Conservation (phyloP, 306 rosid species). For the Hylodesmum podocarpum region DNA sequence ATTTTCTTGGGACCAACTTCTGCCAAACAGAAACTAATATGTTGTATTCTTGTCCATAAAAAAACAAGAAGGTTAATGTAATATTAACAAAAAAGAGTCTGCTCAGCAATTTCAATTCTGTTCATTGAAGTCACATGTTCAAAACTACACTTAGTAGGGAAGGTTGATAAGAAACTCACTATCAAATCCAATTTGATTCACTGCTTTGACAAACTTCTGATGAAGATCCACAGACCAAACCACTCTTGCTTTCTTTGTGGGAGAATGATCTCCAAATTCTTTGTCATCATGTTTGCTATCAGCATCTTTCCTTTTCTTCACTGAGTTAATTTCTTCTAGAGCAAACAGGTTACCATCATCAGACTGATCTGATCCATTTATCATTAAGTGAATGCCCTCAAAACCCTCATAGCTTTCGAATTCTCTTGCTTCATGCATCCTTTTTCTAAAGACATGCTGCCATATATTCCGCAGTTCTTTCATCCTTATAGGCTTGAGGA, state of each 20-base stretch:
- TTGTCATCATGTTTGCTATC: constrained; percentile 60
- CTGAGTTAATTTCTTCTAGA: constrained; percentile 54
- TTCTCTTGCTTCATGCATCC: constrained; percentile 75
- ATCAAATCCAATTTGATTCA: constrained; percentile 78
- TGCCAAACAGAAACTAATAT: constrained; percentile 57
- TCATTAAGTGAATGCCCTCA: constrained; percentile 51
- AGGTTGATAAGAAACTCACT: constrained; percentile 52
- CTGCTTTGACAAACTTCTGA: constrained; percentile 88
- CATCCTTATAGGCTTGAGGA: constrained; percentile 90
- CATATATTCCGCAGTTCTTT: constrained; percentile 87
- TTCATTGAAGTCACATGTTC: not conserved
- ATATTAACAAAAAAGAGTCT: constrained; percentile 18
- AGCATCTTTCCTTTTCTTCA: constrained; percentile 60
- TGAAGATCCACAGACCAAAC: constrained; percentile 95
- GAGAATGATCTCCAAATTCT: constrained; percentile 59
- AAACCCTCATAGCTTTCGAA: constrained; percentile 56
- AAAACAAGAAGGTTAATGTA: constrained; percentile 7
- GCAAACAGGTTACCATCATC: constrained; percentile 63
- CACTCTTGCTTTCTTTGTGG: constrained; percentile 74
- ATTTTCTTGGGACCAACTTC: constrained; percentile 94
- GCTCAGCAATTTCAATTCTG: not conserved
- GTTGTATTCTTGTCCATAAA: constrained; percentile 33
- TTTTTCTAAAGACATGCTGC: constrained; percentile 84
- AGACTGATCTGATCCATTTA: constrained; percentile 54
- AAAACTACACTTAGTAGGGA: not conserved